Base-by-base conservation (phyloP, 495 filamentous ascomycete genomes). In the Acidiella bohemica region DNA sequence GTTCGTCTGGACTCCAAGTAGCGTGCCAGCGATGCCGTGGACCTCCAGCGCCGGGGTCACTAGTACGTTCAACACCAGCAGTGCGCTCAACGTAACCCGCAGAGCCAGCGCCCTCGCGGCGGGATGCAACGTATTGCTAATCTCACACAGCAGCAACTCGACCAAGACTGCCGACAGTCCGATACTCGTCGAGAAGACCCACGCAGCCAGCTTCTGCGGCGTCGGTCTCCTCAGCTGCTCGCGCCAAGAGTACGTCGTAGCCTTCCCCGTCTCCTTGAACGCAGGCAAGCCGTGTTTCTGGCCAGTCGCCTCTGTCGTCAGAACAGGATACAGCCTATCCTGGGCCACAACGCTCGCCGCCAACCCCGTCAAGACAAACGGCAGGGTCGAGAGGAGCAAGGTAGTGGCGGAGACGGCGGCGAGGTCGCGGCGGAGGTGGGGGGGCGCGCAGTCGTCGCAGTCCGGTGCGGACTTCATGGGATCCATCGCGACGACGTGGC, bases 121-220 rank as follows among this genome's bases (percentile, higher is more conserved):
- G 17, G 72, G 64, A 45, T 77, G 67, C 24, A 84, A 62, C 5
- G 73, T 66, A 44, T 80, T 78, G n/a, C 76, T 74, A 35, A 90
- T 80, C 56, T 90, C 82, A 46, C 80, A 81, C 11, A 87, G 60
- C 16, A 90, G 76, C 33, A 87, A 54, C 57, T 84, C 79, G 11
- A 71, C 80, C 11, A 90, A 64, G 11, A 86, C 80, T 12, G 75
- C 67, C 0, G 81, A 72, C 23, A 86, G 67, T 16, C 75, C 83
- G 29, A 87, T 66, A 1, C 78, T 86, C 0, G 69, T 68, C 17
- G 78, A 73, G 53, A 87, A 87, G 18, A 77, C 73, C 18, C 67
- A 52, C 4, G 70, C 72, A 11, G 77, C 75, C 19, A 78, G 46
- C 13, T 29, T 44, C n/a, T 46, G 44, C 12, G 52, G 51, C 18